Conservation (phyloP, 2,329 filamentous ascomycete genomes). For the Botrytis sinoallii region DNA sequence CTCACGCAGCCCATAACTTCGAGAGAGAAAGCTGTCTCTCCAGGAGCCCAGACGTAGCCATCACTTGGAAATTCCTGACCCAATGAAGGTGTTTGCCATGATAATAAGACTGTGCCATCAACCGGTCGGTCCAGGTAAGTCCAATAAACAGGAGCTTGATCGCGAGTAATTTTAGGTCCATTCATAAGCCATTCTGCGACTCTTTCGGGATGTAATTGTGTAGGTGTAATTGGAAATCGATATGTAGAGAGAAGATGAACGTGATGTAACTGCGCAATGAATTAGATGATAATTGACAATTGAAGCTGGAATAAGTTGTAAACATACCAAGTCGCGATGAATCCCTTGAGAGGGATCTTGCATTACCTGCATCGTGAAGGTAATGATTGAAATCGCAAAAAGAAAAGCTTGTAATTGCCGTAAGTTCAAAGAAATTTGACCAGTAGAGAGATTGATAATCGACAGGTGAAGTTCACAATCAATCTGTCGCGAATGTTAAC, state of each 20-base stretch:
- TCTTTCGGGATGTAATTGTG: conserved; percentile 65
- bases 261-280: conserved; percentile 47
- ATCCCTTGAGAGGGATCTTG: conserved; percentile 45
- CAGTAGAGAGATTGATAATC: background rate
- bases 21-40: conserved; percentile 73
- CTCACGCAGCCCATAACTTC: conserved; percentile 67
- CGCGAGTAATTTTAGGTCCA: conserved; percentile 81
- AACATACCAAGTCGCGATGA: conserved; percentile 44
- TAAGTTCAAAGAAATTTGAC: background rate
- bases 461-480: background rate
- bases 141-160: conserved; percentile 87
- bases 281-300: conserved; percentile 22
- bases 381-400: conserved; percentile 5
- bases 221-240: conserved; percentile 71
- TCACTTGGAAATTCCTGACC: conserved; percentile 80
- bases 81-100: conserved; percentile 80
- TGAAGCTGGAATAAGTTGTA: conserved; percentile 17
- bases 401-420: background rate
- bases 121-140: conserved; percentile 80
- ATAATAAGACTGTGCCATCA: conserved; percentile 78
- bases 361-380: conserved; percentile 36
- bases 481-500: conserved; percentile 8
- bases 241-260: conserved; percentile 85
- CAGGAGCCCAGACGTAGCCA: conserved; percentile 86
- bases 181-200: conserved; percentile 80